phyloP scores from a whole-genome alignment of 2,329 filamentous ascomycete species.

The Akanthomyces muscarius region DNA sequence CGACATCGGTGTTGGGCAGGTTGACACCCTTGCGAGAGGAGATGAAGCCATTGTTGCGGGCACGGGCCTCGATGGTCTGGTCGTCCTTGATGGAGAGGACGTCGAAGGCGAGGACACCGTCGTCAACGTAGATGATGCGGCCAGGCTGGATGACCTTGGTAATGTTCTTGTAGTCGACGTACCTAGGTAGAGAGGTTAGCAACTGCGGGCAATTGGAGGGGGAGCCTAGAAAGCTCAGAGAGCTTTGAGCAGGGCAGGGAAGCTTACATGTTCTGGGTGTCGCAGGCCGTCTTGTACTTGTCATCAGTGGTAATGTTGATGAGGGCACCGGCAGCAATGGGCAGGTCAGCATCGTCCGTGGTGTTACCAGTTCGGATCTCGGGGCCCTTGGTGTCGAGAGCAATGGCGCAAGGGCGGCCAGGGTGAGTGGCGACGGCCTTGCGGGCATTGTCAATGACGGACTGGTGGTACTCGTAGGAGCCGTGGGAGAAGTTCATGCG shows the following conservation, averaged over 20 bases:
- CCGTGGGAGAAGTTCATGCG: conserved; percentile 97
- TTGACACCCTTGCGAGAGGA: conserved; percentile 99
- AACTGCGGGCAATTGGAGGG: conserved; percentile 3
- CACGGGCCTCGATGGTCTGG: conserved; percentile 79
- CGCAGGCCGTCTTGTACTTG: conserved; percentile 76
- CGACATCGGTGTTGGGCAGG: conserved; percentile 96
- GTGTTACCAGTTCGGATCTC: conserved; percentile 62
- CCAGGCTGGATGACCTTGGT: conserved; percentile 93
- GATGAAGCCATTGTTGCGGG: conserved; percentile 97
- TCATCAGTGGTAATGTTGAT: conserved; percentile 98
- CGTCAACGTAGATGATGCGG: conserved; percentile 96
- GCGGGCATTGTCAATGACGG: conserved; percentile 93
- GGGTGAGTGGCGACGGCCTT: conserved; percentile 72
- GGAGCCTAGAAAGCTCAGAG: not conserved
- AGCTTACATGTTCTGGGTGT: conserved; percentile 88
- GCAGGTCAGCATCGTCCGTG: conserved; percentile 83
- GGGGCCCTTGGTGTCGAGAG: conserved; percentile 69
- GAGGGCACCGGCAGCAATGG: conserved; percentile 76
- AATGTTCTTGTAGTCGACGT: conserved; percentile 99
- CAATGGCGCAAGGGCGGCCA: conserved; percentile 91
- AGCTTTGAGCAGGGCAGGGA: conserved; percentile 12
- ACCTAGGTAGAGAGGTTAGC: conserved; percentile 49
- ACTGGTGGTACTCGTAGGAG: conserved; percentile 91
- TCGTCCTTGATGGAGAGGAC: conserved; percentile 85
- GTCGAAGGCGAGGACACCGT: conserved; percentile 95